Evolutionary conservation across 2,329 filamentous ascomycete genomes (phyloP).

Genomic region (Orbilia brochopaga): DNA sequence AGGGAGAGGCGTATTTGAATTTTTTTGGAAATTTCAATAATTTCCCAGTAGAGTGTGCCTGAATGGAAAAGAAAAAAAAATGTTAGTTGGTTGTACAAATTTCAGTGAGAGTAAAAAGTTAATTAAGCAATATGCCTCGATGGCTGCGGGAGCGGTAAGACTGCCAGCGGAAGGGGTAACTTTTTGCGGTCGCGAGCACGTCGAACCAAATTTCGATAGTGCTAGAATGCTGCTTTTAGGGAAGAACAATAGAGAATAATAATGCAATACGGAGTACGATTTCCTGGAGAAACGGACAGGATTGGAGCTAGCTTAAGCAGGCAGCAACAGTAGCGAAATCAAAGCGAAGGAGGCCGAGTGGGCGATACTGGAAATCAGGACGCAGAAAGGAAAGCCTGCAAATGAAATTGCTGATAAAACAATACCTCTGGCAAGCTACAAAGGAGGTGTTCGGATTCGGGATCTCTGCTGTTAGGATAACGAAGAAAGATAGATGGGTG

Average conservation of each 20-base stretch:
- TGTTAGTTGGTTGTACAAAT: constrained; percentile 49
- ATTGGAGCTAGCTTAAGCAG: constrained; percentile 1
- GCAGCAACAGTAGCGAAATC: not conserved
- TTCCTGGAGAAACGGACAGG: not conserved
- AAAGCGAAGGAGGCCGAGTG: not conserved
- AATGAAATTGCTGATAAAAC: not conserved
- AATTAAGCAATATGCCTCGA: constrained; percentile 41
- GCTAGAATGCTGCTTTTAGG: not conserved
- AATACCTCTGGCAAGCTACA: not conserved
- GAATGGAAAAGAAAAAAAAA: constrained; percentile 23
- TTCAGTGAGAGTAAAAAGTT: constrained; percentile 19
- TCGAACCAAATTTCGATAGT: constrained; percentile 29
- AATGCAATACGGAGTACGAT: not conserved
- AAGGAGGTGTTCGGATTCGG: not conserved
- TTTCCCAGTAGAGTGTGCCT: constrained; percentile 4
- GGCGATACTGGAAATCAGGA: not conserved
- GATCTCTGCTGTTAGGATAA: not conserved
- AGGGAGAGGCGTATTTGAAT: constrained; percentile 36
- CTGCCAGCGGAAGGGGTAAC: constrained; percentile 45
- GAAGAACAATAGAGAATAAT: constrained; percentile 1
- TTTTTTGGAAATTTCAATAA: constrained; percentile 27
- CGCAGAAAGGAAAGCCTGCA: not conserved
- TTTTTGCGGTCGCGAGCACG: constrained; percentile 35
- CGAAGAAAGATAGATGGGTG: not conserved
- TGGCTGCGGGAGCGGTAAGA: constrained; percentile 31